Conservation (phyloP, 2,329 filamentous ascomycete genomes). For the Nemania sp. region DNA sequence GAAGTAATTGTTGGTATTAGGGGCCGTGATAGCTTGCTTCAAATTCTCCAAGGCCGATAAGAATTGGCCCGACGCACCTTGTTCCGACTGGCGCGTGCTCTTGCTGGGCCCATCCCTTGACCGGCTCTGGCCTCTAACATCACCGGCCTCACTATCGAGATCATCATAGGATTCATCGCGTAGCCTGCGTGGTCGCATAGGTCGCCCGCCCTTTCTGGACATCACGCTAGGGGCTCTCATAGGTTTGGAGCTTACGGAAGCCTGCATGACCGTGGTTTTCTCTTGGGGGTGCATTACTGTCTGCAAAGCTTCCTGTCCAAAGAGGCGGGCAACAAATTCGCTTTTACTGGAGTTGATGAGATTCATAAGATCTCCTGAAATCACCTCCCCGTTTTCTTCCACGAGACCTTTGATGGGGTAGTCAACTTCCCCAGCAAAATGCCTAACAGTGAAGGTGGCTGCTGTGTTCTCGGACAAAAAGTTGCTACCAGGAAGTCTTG, state of each 20-base stretch:
- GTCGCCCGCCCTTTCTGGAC: slow-evolving; percentile 73
- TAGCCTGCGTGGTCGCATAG: slow-evolving; percentile 52
- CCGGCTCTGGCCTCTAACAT: slow-evolving; percentile 47
- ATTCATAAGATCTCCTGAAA: slow-evolving; percentile 95
- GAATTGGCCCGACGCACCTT: slow-evolving; percentile 94
- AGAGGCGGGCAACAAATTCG: slow-evolving; percentile 88
- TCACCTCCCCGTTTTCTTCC: slow-evolving; percentile 95
- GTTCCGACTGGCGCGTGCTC: slow-evolving; percentile 67
- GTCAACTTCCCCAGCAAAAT: slow-evolving; percentile 96
- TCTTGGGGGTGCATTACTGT: slow-evolving; percentile 95
- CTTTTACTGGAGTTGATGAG: slow-evolving; percentile 89
- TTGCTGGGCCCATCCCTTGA: slow-evolving; percentile 51
- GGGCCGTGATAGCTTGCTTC: slow-evolving; percentile 83
- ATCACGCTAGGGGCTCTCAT: slow-evolving; percentile 93
- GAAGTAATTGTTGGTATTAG: slow-evolving; percentile 92
- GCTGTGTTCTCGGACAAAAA: slow-evolving; percentile 85
- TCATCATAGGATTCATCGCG: slow-evolving; percentile 60
- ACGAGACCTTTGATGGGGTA: slow-evolving; percentile 88
- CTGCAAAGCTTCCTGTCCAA: slow-evolving; percentile 94
- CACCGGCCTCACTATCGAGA: slow-evolving; percentile 63
- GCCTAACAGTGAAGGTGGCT: slow-evolving; percentile 88
- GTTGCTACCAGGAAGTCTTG: slow-evolving; percentile 86
- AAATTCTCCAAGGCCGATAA: slow-evolving; percentile 90
- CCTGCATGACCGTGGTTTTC: slow-evolving; percentile 90
- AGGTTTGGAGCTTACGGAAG: slow-evolving; percentile 94